Evolutionary conservation across 768 basidiomycete genomes (phyloP).

Genomic region (Boletus rex-veris): DNA sequence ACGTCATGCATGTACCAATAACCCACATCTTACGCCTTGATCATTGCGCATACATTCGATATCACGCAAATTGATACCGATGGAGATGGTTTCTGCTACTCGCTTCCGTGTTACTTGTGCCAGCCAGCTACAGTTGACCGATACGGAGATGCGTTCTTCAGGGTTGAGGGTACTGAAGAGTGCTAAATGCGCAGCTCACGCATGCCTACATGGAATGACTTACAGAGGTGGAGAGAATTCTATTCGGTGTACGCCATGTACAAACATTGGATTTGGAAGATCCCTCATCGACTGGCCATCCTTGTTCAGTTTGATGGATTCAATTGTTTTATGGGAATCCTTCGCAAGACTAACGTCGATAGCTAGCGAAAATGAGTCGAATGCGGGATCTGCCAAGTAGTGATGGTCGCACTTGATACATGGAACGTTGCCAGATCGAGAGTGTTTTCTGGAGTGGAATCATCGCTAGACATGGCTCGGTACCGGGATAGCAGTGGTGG

Average conservation of each 20-base stretch:
- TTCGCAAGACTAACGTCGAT: conserved; percentile 3
- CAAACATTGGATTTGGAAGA: background rate
- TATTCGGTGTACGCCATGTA: background rate
- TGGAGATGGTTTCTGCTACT: background rate
- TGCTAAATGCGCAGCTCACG: background rate
- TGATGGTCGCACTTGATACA: conserved; percentile 1
- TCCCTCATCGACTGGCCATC: background rate
- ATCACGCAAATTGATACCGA: too few relatives aligned
- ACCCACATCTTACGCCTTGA: conserved; percentile 6
- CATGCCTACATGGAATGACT: background rate
- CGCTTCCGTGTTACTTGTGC: background rate
- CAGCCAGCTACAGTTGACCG: background rate
- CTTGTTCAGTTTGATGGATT: conserved; percentile 1
- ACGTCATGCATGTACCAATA: background rate
- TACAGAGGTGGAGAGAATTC: conserved; percentile 9
- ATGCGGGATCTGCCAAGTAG: background rate
- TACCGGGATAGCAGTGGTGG: background rate
- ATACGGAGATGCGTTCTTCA: background rate
- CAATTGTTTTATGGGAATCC: conserved; percentile 4
- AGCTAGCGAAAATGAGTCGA: background rate
- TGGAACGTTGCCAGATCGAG: background rate
- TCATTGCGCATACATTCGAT: background rate
- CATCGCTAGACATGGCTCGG: conserved; percentile 1
- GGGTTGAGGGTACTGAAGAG: background rate
- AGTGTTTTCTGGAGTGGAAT: background rate